Evolutionary conservation across 352 stramenopile species (phyloP).

Genomic region (Phytophthora crassamura): DNA sequence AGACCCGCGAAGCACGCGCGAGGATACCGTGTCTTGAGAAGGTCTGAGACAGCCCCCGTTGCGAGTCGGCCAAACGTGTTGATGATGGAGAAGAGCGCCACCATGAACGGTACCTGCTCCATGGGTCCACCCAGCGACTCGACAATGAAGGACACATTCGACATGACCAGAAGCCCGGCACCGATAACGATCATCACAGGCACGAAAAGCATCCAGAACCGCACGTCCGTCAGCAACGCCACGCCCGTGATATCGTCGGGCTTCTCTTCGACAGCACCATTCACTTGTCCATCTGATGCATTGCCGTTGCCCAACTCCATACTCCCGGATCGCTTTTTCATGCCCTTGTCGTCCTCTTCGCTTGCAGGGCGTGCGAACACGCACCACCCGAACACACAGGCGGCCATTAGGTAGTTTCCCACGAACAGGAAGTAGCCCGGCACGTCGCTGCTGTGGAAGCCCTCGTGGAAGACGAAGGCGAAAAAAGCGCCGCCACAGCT

Average conservation of each 20-base stretch:
- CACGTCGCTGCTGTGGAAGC: conserved; percentile 65
- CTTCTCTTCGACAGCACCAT: conserved; percentile 27
- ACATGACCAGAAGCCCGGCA: conserved; percentile 79
- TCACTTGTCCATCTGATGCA: conserved; percentile 27
- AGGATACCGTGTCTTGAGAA: conserved; percentile 48
- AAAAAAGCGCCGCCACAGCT: conserved; percentile 83
- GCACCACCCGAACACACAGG: conserved; percentile 59
- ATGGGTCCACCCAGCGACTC: conserved; percentile 67
- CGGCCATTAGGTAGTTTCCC: conserved; percentile 54
- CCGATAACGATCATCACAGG: conserved; percentile 82
- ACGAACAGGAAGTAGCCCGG: conserved; percentile 78
- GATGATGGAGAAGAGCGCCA: conserved; percentile 77
- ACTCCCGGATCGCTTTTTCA: conserved; percentile 44
- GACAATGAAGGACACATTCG: conserved; percentile 87
- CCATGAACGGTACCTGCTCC: conserved; percentile 77
- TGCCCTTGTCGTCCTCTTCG: conserved; percentile 10
- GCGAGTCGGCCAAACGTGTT: conserved; percentile 72
- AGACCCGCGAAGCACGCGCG: conserved; percentile 63
- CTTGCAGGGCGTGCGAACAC: conserved; percentile 41
- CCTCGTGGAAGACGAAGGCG: conserved; percentile 69
- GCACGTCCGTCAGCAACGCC: conserved; percentile 54
- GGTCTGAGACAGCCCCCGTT: conserved; percentile 71
- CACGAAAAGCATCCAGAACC: conserved; percentile 84
- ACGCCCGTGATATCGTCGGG: conserved; percentile 66
- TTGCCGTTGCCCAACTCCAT: conserved; percentile 50